Evolutionary conservation across 1,284 basidiomycete species (phyloP).

Genomic region (Leccinum subatratum): DNA sequence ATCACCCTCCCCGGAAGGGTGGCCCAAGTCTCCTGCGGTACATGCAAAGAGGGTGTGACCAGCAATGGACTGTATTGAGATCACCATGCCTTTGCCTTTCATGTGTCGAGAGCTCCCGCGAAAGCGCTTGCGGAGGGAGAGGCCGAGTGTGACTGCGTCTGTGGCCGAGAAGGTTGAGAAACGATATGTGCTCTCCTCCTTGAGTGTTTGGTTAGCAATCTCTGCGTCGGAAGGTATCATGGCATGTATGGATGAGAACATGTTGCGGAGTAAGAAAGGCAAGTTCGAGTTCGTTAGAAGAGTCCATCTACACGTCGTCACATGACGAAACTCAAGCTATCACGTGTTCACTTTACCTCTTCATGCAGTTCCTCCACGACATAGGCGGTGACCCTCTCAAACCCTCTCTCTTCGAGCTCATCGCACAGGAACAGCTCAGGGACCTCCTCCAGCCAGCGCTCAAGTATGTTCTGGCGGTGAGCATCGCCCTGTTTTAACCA

Average conservation of each 20-base stretch:
- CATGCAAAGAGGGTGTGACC: conserved; percentile 77
- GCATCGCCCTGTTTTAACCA: conserved; percentile 21
- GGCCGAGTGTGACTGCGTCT: conserved; percentile 74
- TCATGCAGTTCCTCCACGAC: conserved; percentile 80
- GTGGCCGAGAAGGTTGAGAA: conserved; percentile 69
- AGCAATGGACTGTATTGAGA: conserved; percentile 70
- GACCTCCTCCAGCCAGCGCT: conserved; percentile 92
- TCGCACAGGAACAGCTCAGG: conserved; percentile 91
- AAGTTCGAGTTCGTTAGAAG: background rate
- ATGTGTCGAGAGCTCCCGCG: conserved; percentile 64
- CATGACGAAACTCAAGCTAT: conserved; percentile 28
- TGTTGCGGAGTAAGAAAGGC: conserved; percentile 17
- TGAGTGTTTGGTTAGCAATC: conserved; percentile 62
- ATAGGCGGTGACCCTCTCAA: conserved; percentile 67
- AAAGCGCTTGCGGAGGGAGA: conserved; percentile 75
- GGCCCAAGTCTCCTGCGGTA: conserved; percentile 72
- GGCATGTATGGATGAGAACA: conserved; percentile 56
- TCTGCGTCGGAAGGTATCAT: conserved; percentile 66
- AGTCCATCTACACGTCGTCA: background rate
- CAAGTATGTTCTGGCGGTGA: conserved; percentile 89
- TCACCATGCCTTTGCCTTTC: conserved; percentile 73
- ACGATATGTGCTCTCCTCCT: conserved; percentile 62
- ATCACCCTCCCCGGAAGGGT: conserved; percentile 60
- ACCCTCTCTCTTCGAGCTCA: conserved; percentile 92
- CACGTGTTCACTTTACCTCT: conserved; percentile 17